Evolutionary conservation across 2,329 filamentous ascomycete species (phyloP).

Genomic region (Exophiala oligosperma): DNA sequence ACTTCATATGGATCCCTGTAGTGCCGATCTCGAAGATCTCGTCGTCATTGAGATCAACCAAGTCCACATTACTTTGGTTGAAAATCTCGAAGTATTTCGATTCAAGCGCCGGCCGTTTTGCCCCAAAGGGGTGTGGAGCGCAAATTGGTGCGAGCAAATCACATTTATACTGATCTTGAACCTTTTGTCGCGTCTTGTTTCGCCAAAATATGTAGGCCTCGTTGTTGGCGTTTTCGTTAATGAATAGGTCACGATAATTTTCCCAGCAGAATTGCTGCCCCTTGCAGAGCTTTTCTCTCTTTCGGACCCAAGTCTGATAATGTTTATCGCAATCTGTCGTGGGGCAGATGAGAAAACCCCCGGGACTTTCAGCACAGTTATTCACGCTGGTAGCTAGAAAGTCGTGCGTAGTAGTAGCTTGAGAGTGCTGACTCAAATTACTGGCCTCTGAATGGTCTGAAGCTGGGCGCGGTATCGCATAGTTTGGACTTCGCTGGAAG

Average conservation of each 20-base stretch:
- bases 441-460: background rate
- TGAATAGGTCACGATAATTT: background rate
- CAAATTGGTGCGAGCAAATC: background rate
- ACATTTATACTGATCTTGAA: background rate
- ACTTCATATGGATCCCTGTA: background rate
- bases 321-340: no score
- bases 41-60: background rate
- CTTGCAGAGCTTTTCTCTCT: no score
- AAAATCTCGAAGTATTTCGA: background rate
- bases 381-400: background rate
- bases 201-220: background rate
- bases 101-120: background rate
- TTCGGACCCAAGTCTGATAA: no score
- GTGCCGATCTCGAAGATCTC: background rate
- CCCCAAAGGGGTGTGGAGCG: background rate
- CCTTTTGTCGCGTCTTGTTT: background rate
- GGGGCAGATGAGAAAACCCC: no score
- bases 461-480: background rate
- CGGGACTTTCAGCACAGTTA: background rate
- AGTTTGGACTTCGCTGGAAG: background rate
- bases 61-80: background rate
- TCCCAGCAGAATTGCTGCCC: background rate
- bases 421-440: background rate
- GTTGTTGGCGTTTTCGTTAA: background rate
- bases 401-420: background rate